Evolutionary conservation across 208 protist genomes (phyloP), one percentile per base, ranked within the genome.

Genomic region (Crithidia acanthocephali): DNA sequence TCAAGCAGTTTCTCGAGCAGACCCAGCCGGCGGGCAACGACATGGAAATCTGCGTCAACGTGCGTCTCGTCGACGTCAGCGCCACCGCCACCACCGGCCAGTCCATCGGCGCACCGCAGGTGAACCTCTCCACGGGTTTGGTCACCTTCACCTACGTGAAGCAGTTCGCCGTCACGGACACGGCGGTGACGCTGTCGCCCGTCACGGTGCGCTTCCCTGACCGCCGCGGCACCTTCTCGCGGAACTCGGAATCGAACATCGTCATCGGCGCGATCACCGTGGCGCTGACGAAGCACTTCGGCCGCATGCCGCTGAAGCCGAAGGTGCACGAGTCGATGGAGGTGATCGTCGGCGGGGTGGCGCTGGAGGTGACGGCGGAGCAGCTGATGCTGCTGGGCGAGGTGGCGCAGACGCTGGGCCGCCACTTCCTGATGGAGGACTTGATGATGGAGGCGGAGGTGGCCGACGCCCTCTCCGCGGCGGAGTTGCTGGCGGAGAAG

Each of bases 311-410:
- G 40, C 60, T 87, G 37, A 83, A 85, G 28, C 80, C 84, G 2
- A 85, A 85, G 60, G 83, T 96, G 23, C 84, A 96, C 75, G 79
- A 90, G 52, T 58, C 83, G 13, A 74, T 88, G 48, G 87, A 94
- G 28, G 59, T 87, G 2, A 68, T 74, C 60, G 73, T 91, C 37
- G 74, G 76, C 50, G 86, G 83, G 1, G 78, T 91, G 27, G 73
- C 74, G 16, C 84, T 92, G 57, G 78, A 91, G 53, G 42, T 91
- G 20, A 76, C 69, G 28, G 60, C 90, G 28, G 78, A 88, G 65
- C 75, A 93, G 68, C 61, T 95, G 22, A 68, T 86, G 50, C 51
- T 79, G 57, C 61, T 95, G 9, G 66, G 67, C 11, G 72, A 87
- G 25, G 60, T 93, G 3, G 70, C 77, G 15, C 62, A 78, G 61